These are phyloP conservation scores for Metschnikowia gruessii DNA, from an alignment of 805 yeast species.

Conservation along the genomic window DNA sequence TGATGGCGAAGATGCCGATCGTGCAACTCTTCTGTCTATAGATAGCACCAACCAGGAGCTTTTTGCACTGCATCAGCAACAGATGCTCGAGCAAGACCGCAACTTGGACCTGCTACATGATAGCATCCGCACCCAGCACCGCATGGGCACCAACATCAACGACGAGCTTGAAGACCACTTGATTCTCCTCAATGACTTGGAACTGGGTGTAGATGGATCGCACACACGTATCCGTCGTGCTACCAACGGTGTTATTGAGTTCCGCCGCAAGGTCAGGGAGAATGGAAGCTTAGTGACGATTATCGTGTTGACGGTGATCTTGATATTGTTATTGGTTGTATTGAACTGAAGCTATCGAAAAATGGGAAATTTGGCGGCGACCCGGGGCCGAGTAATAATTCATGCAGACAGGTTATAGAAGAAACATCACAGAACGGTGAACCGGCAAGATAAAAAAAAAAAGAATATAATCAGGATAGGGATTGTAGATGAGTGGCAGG, in stretches of 20 bases:
- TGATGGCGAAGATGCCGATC: slow-evolving; percentile 15
- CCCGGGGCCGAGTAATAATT: background rate
- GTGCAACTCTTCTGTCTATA: slow-evolving; percentile 22
- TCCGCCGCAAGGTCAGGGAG: slow-evolving; percentile 35
- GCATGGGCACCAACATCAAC: slow-evolving; percentile 39
- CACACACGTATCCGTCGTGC: slow-evolving; percentile 33
- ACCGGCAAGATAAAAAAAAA: background rate
- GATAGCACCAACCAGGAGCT: slow-evolving; percentile 37
- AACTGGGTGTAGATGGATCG: slow-evolving; percentile 39
- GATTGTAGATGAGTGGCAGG: background rate
- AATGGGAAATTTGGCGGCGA: background rate
- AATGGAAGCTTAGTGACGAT: slow-evolving; percentile 45
- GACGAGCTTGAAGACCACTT: slow-evolving; percentile 42
- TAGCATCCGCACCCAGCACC: slow-evolving; percentile 35
- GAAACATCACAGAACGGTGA: background rate
- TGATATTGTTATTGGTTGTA: slow-evolving; percentile 40
- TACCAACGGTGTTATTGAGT: slow-evolving; percentile 28
- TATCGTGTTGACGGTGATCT: slow-evolving; percentile 38
- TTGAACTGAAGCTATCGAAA: slow-evolving; percentile 24
- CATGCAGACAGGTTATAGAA: slow-evolving; percentile 4
- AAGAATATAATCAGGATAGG: background rate
- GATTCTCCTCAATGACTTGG: slow-evolving; percentile 40
- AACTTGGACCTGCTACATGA: slow-evolving; percentile 34
- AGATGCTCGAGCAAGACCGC: slow-evolving; percentile 37
- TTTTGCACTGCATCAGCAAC: slow-evolving; percentile 44